Evolutionary conservation across 352 stramenopile genomes (phyloP).

Genomic region (Blastocystis sp.): DNA sequence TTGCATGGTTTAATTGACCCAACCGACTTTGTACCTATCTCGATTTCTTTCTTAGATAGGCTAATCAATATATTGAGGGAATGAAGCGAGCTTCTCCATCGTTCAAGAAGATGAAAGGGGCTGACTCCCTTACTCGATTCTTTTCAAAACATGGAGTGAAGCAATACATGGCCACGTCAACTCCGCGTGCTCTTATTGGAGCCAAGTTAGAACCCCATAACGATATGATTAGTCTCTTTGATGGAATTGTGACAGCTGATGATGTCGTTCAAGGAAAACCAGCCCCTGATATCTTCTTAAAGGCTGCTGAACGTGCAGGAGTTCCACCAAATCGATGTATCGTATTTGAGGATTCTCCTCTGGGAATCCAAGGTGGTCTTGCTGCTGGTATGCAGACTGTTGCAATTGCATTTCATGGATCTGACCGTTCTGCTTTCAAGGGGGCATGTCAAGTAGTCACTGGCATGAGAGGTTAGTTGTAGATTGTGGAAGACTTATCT

Average conservation of each 20-base stretch:
- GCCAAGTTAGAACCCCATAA: constrained; percentile 38
- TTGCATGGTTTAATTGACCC: constrained; percentile 48
- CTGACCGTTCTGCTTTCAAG: not conserved
- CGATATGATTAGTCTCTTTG: constrained; percentile 44
- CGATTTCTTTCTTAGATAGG: not conserved
- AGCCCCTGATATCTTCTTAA: constrained; percentile 62
- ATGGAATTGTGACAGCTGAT: constrained; percentile 39
- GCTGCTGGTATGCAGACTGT: constrained; percentile 14
- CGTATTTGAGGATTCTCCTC: constrained; percentile 57
- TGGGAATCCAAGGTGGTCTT: constrained; percentile 36
- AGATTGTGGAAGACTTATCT: constrained; percentile 15
- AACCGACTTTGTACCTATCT: not conserved
- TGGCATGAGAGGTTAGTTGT: not conserved
- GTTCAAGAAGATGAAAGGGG: constrained; percentile 46
- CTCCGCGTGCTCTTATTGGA: constrained; percentile 13
- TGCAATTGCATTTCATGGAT: constrained; percentile 16
- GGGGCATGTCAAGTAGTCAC: not conserved
- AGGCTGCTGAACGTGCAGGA: constrained; percentile 30
- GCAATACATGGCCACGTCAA: constrained; percentile 51
- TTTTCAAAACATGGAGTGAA: constrained; percentile 33
- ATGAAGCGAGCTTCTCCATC: constrained; percentile 4
- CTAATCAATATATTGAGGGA: constrained; percentile 11
- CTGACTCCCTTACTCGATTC: constrained; percentile 20
- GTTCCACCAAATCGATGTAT: constrained; percentile 48
- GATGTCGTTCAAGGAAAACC: constrained; percentile 45